Conservation (phyloP, 768 basidiomycete genomes). For the Coprinopsis sp. region DNA sequence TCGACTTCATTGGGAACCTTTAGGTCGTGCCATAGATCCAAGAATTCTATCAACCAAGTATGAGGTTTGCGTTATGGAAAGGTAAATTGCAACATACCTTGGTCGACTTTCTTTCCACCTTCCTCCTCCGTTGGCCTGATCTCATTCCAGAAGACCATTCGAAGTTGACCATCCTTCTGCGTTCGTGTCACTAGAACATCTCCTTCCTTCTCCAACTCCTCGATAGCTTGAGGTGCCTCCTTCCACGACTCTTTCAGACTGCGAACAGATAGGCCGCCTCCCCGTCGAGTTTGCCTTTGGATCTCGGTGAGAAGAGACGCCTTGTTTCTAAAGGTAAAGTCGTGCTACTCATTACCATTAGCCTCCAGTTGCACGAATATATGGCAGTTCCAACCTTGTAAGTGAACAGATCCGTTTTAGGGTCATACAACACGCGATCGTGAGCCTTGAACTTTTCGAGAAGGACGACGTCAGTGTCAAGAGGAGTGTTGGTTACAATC, state of each 20-base stretch:
- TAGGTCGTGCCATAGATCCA: conserved; percentile 80
- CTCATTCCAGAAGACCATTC: conserved; percentile 61
- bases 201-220: conserved; percentile 20
- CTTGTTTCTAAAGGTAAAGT: conserved; percentile 82
- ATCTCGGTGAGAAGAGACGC: conserved; percentile 81
- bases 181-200: conserved; percentile 70
- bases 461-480: conserved; percentile 66
- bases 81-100: conserved; percentile 49
- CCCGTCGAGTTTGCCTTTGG: conserved; percentile 76
- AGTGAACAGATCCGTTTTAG: conserved; percentile 79
- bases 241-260: conserved; percentile 90
- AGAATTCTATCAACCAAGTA: conserved; percentile 57
- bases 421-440: conserved; percentile 74
- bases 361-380: too few relatives aligned
- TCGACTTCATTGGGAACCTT: conserved; percentile 86
- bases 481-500: conserved; percentile 70
- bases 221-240: conserved; percentile 54
- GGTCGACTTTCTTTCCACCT: conserved; percentile 70
- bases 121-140: conserved; percentile 70
- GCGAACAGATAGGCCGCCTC: conserved; percentile 80
- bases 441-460: conserved; percentile 81
- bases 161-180: conserved; percentile 65
- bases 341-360: conserved; percentile 48
- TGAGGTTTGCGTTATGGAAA: conserved; percentile 8
- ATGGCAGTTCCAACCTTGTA: conserved; percentile 58